Evolutionary conservation across 2,329 filamentous ascomycete species (phyloP), one percentile per base, ranked within the genome.

Genomic region (Exserohilum rostratum): DNA sequence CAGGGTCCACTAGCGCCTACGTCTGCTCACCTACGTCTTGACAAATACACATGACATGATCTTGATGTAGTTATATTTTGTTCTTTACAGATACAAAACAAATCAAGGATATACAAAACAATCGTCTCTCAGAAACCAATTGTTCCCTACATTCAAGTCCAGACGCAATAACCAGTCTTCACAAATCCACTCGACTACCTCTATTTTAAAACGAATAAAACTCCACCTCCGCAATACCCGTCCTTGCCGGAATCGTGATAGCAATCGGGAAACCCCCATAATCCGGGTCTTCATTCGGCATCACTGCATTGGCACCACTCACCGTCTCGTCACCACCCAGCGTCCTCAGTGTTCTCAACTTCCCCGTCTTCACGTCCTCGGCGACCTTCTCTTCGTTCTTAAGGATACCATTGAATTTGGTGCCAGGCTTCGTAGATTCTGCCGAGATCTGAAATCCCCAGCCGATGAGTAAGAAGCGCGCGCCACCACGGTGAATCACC

Each of bases 181-280:
- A 25, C 7, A 25, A 4, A 25, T 25, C 7, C 22, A 25, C 4
- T 7, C 22, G 7, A 25, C 7, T 4, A 25, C 7, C 22, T 25
- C n/a, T 25, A 18, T n/a, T 10, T 50, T 17, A 54, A 25, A 54
- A 54, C 15, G 51, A 38, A 42, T 54, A 54, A 35, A 54, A 54
- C 11, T 54, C 51, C 2, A 54, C 51, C 49, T 65, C 65, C 6
- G 65, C 65, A 35, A 68, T 67, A 13, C 51, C 56, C 3, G 82
- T 85, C 49, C 77, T 68, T 0, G 81, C 80, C 1, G 82, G 82
- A 29, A 84, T 79, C 0, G 82, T 85, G 1, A 85, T 78, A 22
- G 77, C 78, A 29, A 84, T 85, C 0, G 82, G 82, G 53, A 84
- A 84, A 0, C 80, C 80, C 1, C 82, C 83, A 63, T 85, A 85